phyloP scores from a whole-genome alignment of 352 stramenopile species.

The Phytophthora aleatoria region DNA sequence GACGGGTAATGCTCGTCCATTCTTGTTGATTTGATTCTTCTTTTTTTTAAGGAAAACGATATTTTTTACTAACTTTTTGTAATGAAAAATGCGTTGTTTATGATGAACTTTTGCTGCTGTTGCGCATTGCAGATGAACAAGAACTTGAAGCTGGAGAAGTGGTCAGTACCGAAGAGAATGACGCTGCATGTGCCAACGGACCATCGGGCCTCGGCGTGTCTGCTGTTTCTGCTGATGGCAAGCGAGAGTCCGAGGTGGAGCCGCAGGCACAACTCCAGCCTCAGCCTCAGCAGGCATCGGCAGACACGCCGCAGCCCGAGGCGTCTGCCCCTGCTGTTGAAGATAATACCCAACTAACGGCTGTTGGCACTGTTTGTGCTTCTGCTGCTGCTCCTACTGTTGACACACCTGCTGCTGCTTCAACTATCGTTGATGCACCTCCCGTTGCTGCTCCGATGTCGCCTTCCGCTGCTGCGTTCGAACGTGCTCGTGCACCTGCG shows the following conservation, averaged over 20 bases:
- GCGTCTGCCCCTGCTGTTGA: conserved; percentile 23
- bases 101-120: neutral
- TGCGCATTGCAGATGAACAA: conserved; percentile 40
- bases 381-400: conserved; percentile 15
- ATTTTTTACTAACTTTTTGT: conserved; percentile 2
- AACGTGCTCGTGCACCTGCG: conserved; percentile 30
- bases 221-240: conserved; percentile 26
- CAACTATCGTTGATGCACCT: conserved; percentile 3
- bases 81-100: neutral
- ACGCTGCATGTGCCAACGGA: conserved; percentile 32
- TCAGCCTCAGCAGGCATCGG: conserved; percentile 18
- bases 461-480: conserved; percentile 30
- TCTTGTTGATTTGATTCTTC: conserved; percentile 1
- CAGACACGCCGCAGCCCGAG: conserved; percentile 26
- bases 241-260: conserved; percentile 27
- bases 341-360: conserved; percentile 40
- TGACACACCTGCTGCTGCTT: conserved; percentile 11
- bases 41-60: neutral
- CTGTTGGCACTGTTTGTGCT: conserved; percentile 40
- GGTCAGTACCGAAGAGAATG: conserved; percentile 51
- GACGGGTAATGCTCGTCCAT: conserved; percentile 41
- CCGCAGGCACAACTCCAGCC: conserved; percentile 8
- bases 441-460: conserved; percentile 19
- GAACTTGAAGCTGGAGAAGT: conserved; percentile 66
- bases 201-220: conserved; percentile 24